A percentile compares a stretch with the other conserved stretches of the same genome.
These are phyloP conservation scores for Bruguiera sexangula DNA, from an alignment of 345 rosid species.

Conservation along the genomic window DNA sequence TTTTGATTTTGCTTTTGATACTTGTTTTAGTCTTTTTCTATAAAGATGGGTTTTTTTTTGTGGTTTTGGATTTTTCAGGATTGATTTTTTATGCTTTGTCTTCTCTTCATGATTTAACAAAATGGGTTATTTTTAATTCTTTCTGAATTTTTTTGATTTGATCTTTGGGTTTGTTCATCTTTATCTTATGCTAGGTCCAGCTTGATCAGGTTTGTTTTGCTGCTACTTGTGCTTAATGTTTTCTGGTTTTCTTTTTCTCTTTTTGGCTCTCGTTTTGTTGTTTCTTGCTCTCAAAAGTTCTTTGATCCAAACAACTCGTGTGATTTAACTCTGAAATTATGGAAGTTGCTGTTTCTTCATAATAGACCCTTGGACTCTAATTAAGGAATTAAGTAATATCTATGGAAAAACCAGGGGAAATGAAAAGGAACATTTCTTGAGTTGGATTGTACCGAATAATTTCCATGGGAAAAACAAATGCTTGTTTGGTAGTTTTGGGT, in stretches of 20 bases:
- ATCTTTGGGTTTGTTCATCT: background rate
- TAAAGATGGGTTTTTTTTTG: background rate
- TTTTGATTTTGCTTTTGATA: constrained; percentile 10
- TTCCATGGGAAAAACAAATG: no score
- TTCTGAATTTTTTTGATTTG: background rate
- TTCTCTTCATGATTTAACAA: constrained; percentile 1
- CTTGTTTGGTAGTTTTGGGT: no score
- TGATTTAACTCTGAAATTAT: no score
- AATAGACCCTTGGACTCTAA: no score
- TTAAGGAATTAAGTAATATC: no score
- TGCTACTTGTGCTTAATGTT: background rate
- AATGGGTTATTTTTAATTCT: background rate
- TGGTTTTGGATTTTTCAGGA: background rate
- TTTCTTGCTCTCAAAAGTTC: background rate
- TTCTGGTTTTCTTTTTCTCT: background rate
- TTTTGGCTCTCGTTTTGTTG: background rate
- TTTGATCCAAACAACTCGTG: no score
- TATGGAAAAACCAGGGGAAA: no score
- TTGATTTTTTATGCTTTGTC: constrained; percentile 7
- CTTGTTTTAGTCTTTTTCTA: background rate
- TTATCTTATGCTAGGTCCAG: background rate
- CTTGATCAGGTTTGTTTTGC: constrained; percentile 10
- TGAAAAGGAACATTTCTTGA: no score
- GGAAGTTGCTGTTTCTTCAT: no score
- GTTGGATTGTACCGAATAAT: no score